A percentile compares a stretch with the other conserved stretches of the same genome.
Evolutionary conservation across 441 rosid species (phyloP).

Genomic region (Gossypium davidsonii): DNA sequence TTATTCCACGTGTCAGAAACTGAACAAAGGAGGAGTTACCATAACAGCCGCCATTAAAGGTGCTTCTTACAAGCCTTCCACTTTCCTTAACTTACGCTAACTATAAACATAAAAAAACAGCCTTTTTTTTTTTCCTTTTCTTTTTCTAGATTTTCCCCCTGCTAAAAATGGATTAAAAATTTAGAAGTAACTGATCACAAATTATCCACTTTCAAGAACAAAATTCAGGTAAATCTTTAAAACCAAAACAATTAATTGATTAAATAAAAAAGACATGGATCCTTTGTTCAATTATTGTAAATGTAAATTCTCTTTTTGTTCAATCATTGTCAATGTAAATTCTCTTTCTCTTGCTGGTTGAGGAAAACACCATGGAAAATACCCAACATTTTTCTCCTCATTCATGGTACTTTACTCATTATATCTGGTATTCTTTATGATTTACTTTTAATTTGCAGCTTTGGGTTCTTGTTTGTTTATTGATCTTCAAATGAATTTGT

Average conservation of each 20-base stretch:
- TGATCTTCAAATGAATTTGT: not conserved
- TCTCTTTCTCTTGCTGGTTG: not conserved
- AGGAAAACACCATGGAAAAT: slow-evolving; percentile 23
- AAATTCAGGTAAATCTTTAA: slow-evolving; percentile 18
- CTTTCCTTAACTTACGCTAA: slow-evolving; percentile 11
- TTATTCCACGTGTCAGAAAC: slow-evolving; percentile 14
- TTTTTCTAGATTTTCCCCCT: too few species aligned
- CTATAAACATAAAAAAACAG: not conserved
- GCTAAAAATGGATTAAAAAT: not conserved
- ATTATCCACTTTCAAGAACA: slow-evolving; percentile 27
- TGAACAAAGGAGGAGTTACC: not conserved
- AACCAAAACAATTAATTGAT: not conserved
- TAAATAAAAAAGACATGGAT: not conserved
- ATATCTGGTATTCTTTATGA: not conserved
- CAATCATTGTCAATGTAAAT: too few species aligned
- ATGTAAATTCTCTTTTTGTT: too few species aligned
- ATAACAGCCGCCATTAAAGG: not conserved
- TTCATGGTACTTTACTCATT: slow-evolving; percentile 20
- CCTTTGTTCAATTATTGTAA: too few species aligned
- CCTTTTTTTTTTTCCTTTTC: not conserved
- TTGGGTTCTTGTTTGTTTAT: not conserved
- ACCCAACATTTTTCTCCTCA: slow-evolving; percentile 19
- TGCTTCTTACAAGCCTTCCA: slow-evolving; percentile 10
- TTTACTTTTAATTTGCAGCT: not conserved
- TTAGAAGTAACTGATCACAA: slow-evolving; percentile 10